phyloP scores from a whole-genome alignment of 805 yeast genomes.

The Teunomyces funiuensis region DNA sequence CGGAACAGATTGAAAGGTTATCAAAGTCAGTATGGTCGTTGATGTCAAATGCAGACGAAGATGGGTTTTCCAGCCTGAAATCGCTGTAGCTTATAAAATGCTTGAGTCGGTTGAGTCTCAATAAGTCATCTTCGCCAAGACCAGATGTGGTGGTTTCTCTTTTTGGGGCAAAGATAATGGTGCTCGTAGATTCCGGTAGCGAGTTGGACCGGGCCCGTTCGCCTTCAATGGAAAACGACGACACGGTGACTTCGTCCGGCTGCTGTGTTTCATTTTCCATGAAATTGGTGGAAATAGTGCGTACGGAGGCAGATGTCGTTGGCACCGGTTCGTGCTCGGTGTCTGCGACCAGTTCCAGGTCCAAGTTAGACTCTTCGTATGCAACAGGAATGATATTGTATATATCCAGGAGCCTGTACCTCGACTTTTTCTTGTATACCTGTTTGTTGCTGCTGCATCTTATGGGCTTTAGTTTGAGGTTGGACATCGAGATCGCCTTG shows the following conservation, averaged over 20 bases:
- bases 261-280: conserved; percentile 12
- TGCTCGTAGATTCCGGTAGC: conserved; percentile 16
- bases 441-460: conserved; percentile 27
- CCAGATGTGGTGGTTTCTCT: conserved; percentile 5
- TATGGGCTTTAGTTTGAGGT: conserved; percentile 41
- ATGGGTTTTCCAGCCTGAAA: conserved; percentile 2
- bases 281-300: conserved; percentile 1
- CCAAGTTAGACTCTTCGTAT: conserved; percentile 12
- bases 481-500: conserved; percentile 28
- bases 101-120: conserved; percentile 19
- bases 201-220: conserved; percentile 18
- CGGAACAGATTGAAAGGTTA: conserved; percentile 22
- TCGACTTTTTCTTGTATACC: conserved; percentile 41
- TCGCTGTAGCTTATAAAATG: conserved; percentile 22
- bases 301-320: not conserved
- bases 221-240: conserved; percentile 8
- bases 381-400: conserved; percentile 39
- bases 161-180: not conserved
- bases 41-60: conserved; percentile 13
- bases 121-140: conserved; percentile 13
- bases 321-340: not conserved
- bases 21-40: conserved; percentile 15
- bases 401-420: conserved; percentile 37
- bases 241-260: not conserved
- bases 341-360: not conserved